Evolutionary conservation across 2,329 filamentous ascomycete species (phyloP).

Genomic region (Diaporthe sp.): DNA sequence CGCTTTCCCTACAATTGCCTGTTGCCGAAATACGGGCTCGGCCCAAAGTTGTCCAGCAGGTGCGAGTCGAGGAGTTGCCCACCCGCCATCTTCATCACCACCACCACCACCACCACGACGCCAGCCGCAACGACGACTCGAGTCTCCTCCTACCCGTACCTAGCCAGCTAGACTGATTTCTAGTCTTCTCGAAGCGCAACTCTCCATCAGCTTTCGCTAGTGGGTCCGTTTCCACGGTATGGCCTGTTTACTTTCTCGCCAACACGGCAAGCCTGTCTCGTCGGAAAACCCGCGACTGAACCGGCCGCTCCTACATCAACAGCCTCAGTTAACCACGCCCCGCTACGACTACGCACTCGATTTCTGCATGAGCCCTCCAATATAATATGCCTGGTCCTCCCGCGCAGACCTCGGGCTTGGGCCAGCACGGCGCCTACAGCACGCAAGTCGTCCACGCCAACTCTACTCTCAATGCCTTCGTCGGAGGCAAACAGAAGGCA

Average conservation of each 20-base stretch:
- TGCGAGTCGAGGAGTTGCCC: not conserved
- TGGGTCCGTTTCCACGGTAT: slow-evolving; percentile 18
- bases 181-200: not conserved
- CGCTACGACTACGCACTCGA: slow-evolving; percentile 1
- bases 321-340: not conserved
- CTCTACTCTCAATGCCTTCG: slow-evolving; percentile 44
- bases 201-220: not conserved
- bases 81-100: not conserved
- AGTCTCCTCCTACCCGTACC: too few relatives aligned
- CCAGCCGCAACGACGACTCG: not conserved
- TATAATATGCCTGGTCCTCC: slow-evolving; percentile 34
- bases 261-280: not conserved
- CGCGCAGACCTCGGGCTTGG: slow-evolving; percentile 19
- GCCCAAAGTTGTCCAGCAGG: slow-evolving; percentile 4
- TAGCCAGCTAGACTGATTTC: too few relatives aligned
- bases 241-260: not conserved
- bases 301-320: not conserved
- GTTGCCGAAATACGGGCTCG: not conserved
- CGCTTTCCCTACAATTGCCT: not conserved
- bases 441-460: slow-evolving; percentile 42
- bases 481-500: slow-evolving; percentile 41
- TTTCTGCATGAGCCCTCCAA: slow-evolving; percentile 24
- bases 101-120: not conserved
- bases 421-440: slow-evolving; percentile 19
- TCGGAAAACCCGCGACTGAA: slow-evolving; percentile 22